A percentile compares a stretch with the other conserved stretches of the same genome.
These are phyloP conservation scores for Chondrus crispus DNA, from an alignment of 23 red algal species.

Conservation along the genomic window DNA sequence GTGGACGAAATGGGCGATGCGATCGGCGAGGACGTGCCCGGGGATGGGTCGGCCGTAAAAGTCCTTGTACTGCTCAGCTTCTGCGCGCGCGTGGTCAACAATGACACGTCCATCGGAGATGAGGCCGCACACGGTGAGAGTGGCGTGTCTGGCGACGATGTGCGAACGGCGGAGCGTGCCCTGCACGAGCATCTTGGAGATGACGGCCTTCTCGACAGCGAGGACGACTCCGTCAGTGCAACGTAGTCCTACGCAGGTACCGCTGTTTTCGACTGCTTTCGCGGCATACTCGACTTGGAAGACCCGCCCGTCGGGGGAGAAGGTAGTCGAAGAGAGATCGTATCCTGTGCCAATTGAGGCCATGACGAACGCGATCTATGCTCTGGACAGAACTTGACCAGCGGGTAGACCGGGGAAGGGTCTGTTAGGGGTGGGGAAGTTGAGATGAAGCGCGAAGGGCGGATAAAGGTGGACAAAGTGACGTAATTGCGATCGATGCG, in stretches of 20 bases:
- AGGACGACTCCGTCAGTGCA: conserved; percentile 95
- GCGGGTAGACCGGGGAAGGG: no score
- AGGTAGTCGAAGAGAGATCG: conserved; percentile 94
- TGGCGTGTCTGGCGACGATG: conserved; percentile 85
- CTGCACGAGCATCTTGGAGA: conserved; percentile 75
- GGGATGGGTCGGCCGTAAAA: conserved; percentile 88
- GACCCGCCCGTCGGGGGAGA: conserved; percentile 97
- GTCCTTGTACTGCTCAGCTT: conserved; percentile 75
- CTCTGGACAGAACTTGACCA: no score
- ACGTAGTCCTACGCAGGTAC: conserved; percentile 76
- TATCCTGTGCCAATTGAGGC: conserved; percentile 77
- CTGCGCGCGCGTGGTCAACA: conserved; percentile 76
- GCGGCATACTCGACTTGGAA: conserved; percentile 96
- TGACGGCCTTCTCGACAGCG: conserved; percentile 90
- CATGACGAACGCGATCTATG: no score
- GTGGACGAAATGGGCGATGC: conserved; percentile 90
- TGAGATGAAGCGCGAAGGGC: no score
- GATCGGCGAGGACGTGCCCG: conserved; percentile 82
- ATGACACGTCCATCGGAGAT: conserved; percentile 89
- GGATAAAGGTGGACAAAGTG: no score
- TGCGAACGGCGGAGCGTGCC: conserved; percentile 74
- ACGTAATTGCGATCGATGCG: no score
- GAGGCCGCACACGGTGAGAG: conserved; percentile 82
- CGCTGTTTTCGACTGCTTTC: conserved; percentile 96
- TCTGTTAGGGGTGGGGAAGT: no score